Conservation (phyloP, 192 early-diverging fungal species). For the Podila horticola region DNA sequence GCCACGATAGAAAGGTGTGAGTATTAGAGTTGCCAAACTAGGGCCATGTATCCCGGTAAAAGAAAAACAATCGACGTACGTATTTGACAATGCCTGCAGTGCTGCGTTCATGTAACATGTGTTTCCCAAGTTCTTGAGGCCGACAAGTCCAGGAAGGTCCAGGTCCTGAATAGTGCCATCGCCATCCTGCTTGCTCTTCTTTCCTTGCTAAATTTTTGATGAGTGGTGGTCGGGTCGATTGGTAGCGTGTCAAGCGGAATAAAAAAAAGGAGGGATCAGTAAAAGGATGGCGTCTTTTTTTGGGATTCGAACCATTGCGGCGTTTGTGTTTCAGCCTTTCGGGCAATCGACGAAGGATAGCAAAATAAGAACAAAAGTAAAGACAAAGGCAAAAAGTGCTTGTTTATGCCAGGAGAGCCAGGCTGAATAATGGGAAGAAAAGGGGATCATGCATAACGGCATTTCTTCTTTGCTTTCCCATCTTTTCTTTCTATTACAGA, state of each 20-base stretch:
- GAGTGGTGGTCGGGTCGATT: too few relatives aligned
- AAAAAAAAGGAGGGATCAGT: constrained; percentile 8
- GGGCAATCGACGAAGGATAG: neutral
- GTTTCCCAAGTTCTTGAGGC: constrained; percentile 55
- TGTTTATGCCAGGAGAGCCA: neutral
- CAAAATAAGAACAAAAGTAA: neutral
- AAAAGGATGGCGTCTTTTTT: constrained; percentile 11
- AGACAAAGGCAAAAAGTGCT: neutral
- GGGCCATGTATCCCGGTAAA: neutral
- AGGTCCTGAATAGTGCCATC: constrained; percentile 38
- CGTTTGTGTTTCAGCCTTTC: neutral
- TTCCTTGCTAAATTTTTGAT: constrained; percentile 19
- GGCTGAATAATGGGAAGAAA: neutral
- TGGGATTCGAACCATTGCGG: neutral
- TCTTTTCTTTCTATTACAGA: neutral
- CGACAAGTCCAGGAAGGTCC: constrained; percentile 52
- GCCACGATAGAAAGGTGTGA: neutral
- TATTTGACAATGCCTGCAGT: constrained; percentile 51
- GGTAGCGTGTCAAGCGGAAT: neutral
- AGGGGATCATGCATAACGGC: constrained; percentile 6
- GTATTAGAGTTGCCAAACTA: neutral
- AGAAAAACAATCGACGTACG: constrained; percentile 23
- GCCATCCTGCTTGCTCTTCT: constrained; percentile 44
- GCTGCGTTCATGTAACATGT: constrained; percentile 57
- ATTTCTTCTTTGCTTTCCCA: neutral